Evolutionary conservation across 2,329 filamentous ascomycete species (phyloP), one percentile per base, ranked within the genome.

Genomic region (Pseudocercospora cruenta): DNA sequence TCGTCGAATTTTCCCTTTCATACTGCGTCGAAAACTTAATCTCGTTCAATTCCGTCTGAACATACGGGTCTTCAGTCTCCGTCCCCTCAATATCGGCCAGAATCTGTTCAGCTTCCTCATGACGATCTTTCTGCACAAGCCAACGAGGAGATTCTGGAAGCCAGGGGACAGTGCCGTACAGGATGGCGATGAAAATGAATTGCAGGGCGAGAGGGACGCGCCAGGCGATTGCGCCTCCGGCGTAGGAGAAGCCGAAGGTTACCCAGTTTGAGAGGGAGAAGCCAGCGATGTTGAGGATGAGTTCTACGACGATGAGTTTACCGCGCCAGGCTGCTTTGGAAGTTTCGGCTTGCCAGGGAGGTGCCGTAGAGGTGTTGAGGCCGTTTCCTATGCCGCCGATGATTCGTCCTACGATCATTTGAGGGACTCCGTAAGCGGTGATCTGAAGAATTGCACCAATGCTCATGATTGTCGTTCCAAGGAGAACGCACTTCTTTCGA

Each of bases 241-340:
- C 70, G 69, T 82, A 86, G 5, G 80, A 82, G 63, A 86, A 80
- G 1, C 83, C 83, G 64, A 81, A 86, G 7, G 80, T 85, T 10
- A 86, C 78, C 83, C 84, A 86, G 53, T 85, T 85, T 4, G 79
- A 81, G 1, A 86, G 57, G 1, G 75, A 80, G 66, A 84, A 85
- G 1, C 84, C 85, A 19, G 78, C 79, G 51, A 85, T 82, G 39
- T 73, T 74, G 71, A 85, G 77, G 54, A 82, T 82, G 74, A 85
- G 80, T 58, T 78, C 76, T 53, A 78, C 74, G 24, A 77, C 73
- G 45, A 77, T 74, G 19, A 77, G 70, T 61, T 75, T 75, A n/a
- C 76, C 75, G 58, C 76, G 73, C 79, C 79, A 81, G 31, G 76
- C 74, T 10, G 79, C 74, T 54, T 80, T 81, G 1, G 81, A 81